Evolutionary conservation across 2,329 filamentous ascomycete species (phyloP), one percentile per base, ranked within the genome.

Genomic region (Botrytis hyacinthi): DNA sequence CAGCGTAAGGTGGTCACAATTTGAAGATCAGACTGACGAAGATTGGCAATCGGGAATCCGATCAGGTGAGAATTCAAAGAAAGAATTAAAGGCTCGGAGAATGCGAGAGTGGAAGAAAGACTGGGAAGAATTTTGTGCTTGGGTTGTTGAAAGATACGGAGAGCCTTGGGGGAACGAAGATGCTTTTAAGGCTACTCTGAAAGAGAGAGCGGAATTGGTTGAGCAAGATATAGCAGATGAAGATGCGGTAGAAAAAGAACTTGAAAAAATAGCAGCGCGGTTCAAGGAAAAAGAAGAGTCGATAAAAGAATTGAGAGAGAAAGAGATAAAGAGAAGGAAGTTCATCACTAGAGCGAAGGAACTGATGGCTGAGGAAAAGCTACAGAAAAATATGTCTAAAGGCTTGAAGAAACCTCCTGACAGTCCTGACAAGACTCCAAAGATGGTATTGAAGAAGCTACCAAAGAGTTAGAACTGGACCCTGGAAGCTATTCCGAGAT

Each of bases 81-180:
- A 85, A 59, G 89, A 93, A 0, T 78, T 91, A 70, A 91, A 95
- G 80, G 92, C 92, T 0, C 80, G 89, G 80, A 86, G 91, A 74
- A 82, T 98, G 80, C 89, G 89, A 81, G 87, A 94, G 81, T 97
- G 94, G 93, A 88, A 89, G 70, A 83, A 87, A 40, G 88, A 92
- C 76, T 98, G 94, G 89, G 95, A 98, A 84, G 86, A 87, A 78
- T 98, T 95, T 80, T 98, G 94, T 80, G 86, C 92, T 72, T 97
- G 94, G 93, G 86, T 98, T 51, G 91, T 97, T 14, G 85, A 89
- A 60, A 92, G 96, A 83, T 97, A 88, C 83, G 86, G 77, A 35
- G 42, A 46, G 42, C 32, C 59, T 61, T 61, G 32, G 32, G 59
- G 59, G 40, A 61, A 61, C 22, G 22, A 61, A 61, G 59, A 35